Evolutionary conservation across 1,139 yeast species (phyloP).

Genomic region (Diutina siamensis): DNA sequence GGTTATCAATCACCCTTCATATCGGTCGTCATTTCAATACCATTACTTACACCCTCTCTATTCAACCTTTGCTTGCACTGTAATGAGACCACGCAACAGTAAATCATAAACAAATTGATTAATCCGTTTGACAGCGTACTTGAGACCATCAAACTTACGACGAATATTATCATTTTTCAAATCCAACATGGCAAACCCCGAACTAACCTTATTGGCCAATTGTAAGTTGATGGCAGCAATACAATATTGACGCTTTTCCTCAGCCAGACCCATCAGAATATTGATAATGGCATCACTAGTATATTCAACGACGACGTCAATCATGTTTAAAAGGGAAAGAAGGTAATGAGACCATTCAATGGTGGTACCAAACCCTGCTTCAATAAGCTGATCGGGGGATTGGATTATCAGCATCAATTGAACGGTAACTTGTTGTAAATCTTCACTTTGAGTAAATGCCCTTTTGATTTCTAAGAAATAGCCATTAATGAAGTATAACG

Average conservation of each 20-base stretch:
- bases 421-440: neutral
- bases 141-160: conserved; percentile 21
- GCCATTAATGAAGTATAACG: conserved; percentile 3
- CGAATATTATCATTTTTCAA: conserved; percentile 21
- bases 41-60: no score
- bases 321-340: conserved; percentile 15
- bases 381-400: neutral
- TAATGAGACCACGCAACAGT: conserved; percentile 4
- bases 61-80: neutral
- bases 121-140: conserved; percentile 19
- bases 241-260: conserved; percentile 13
- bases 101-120: conserved; percentile 21
- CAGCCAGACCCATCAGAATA: conserved; percentile 13
- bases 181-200: conserved; percentile 21
- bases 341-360: conserved; percentile 12
- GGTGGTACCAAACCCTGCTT: neutral
- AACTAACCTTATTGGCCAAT: conserved; percentile 17
- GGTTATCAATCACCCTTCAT: neutral
- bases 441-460: neutral
- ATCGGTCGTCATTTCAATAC: no score
- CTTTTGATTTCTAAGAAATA: neutral
- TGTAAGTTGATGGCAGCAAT: conserved; percentile 17
- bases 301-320: conserved; percentile 19
- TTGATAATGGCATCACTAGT: conserved; percentile 19
- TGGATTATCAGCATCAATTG: neutral